A percentile compares a stretch with the other conserved stretches of the same genome.
phyloP scores from a whole-genome alignment of 129 eudicot species.

The Saposhnikovia divaricata region DNA sequence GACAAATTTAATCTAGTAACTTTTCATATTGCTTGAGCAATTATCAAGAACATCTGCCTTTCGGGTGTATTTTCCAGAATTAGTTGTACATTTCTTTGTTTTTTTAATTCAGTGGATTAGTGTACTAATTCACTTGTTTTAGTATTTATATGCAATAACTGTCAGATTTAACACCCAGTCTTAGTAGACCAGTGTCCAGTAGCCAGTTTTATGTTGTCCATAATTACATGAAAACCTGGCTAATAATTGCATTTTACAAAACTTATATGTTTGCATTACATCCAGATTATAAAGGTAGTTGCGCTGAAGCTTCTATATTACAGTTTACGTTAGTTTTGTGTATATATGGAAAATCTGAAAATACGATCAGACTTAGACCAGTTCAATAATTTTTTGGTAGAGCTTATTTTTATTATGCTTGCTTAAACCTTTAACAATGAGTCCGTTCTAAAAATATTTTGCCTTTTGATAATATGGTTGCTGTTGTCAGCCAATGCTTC shows the following conservation, averaged over 20 bases:
- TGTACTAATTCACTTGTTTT: not conserved
- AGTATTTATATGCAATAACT: not conserved
- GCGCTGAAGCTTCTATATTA: not conserved
- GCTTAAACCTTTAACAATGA: not conserved
- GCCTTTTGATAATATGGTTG: not conserved
- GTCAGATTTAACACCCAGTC: not conserved
- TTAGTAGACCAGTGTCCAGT: not conserved
- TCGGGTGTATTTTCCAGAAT: not conserved
- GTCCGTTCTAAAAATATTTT: not conserved
- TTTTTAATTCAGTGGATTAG: not conserved
- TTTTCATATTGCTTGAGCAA: not conserved
- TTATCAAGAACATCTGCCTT: not conserved
- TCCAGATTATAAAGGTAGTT: not conserved
- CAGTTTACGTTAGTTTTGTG: not conserved
- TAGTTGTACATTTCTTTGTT: not conserved
- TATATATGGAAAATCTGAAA: not conserved
- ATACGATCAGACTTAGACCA: not conserved
- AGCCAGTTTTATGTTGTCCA: not conserved
- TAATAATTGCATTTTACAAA: not conserved
- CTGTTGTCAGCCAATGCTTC: not conserved
- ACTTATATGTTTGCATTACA: not conserved
- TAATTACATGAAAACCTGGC: not conserved
- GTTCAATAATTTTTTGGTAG: not conserved
- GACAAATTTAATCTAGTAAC: not conserved
- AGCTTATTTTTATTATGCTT: not conserved